These are phyloP conservation scores for Diaporthe vaccinii DNA, from an alignment of 2,329 filamentous ascomycete genomes.

Conservation along the genomic window DNA sequence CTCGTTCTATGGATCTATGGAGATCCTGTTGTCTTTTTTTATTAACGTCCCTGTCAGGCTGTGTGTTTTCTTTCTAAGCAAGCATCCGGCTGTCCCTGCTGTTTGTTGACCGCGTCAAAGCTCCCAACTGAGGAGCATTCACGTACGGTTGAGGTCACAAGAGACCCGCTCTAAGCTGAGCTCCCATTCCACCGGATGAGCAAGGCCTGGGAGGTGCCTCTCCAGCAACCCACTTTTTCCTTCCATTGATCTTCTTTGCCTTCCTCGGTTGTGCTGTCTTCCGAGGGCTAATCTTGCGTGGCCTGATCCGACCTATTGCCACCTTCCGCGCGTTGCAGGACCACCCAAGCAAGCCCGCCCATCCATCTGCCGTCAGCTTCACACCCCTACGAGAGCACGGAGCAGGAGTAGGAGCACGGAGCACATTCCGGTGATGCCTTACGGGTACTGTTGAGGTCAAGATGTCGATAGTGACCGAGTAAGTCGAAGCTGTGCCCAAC, in stretches of 20 bases:
- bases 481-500: conserved; percentile 45
- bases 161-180: conserved; percentile 12
- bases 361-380: conserved; percentile 27
- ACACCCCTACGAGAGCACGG: conserved; percentile 2
- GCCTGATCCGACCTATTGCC: conserved; percentile 38
- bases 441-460: conserved; percentile 38
- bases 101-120: conserved; percentile 28
- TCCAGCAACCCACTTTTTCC: conserved; percentile 38
- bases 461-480: conserved; percentile 64
- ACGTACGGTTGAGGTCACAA: conserved; percentile 13
- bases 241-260: conserved; percentile 33
- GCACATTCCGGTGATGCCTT: conserved; percentile 39
- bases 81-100: neutral
- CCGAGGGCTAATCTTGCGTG: conserved; percentile 40
- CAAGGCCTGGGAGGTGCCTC: conserved; percentile 7
- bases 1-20: conserved; percentile 22
- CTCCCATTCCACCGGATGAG: neutral
- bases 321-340: conserved; percentile 21
- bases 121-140: conserved; percentile 5
- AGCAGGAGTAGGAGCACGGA: conserved; percentile 15
- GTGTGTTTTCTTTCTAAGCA: conserved; percentile 13
- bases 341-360: neutral
- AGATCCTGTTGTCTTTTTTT: neutral
- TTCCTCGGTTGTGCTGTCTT: conserved; percentile 37
- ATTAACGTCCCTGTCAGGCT: neutral